Evolutionary conservation across 345 rosid genomes (phyloP).

Genomic region (Rhizophora mangle): DNA sequence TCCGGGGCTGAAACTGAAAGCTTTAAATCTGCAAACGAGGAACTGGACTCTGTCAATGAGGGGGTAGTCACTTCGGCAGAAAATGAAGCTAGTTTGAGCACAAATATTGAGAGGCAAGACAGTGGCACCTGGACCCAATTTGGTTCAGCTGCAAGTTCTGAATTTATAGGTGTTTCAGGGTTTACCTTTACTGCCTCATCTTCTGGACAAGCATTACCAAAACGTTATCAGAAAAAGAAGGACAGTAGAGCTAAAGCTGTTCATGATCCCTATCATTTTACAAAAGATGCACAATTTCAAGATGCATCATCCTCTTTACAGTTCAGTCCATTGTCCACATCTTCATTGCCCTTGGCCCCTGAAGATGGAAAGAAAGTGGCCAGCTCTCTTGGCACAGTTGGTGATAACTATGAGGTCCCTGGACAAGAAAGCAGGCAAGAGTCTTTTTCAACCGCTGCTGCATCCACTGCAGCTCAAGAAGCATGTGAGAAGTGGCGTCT

Average conservation of each 20-base stretch:
- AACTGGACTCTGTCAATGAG: slow-evolving; percentile 55
- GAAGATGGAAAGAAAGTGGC: slow-evolving; percentile 37
- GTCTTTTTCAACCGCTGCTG: slow-evolving; percentile 38
- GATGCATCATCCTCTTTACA: slow-evolving; percentile 42
- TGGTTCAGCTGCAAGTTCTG: slow-evolving; percentile 34
- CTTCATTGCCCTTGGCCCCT: slow-evolving; percentile 39
- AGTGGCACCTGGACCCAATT: slow-evolving; percentile 36
- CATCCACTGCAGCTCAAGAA: slow-evolving; percentile 62
- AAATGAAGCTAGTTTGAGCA: slow-evolving; percentile 61
- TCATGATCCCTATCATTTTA: slow-evolving; percentile 35
- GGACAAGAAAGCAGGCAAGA: slow-evolving; percentile 41
- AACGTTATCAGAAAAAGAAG: slow-evolving; percentile 50
- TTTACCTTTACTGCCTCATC: slow-evolving; percentile 79
- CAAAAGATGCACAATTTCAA: slow-evolving; percentile 35
- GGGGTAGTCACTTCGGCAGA: slow-evolving; percentile 45
- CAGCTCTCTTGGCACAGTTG: slow-evolving; percentile 27
- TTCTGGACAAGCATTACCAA: slow-evolving; percentile 42
- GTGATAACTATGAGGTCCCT: slow-evolving; percentile 33
- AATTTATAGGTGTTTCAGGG: slow-evolving; percentile 41
- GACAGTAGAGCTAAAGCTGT: slow-evolving; percentile 32
- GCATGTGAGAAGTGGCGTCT: slow-evolving; percentile 97
- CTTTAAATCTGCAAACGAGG: slow-evolving; percentile 82
- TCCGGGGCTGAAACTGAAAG: slow-evolving; percentile 88
- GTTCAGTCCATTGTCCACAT: slow-evolving; percentile 44
- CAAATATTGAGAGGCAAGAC: slow-evolving; percentile 41